Conservation (phyloP, 495 filamentous ascomycete species). For the Hypoxylon cercidicola region DNA sequence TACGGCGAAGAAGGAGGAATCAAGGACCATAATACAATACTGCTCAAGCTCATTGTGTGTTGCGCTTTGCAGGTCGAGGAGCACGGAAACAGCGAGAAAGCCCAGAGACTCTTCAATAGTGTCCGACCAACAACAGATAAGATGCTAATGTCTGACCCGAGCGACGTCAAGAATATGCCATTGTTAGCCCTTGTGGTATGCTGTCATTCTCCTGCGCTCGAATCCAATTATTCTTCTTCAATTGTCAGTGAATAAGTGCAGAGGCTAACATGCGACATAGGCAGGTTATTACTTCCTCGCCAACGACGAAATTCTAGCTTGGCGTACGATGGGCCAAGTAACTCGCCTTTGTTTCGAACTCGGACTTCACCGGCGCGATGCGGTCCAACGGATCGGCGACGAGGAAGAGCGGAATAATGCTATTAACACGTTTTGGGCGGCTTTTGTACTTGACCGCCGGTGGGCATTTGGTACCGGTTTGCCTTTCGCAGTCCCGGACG, state of each 20-base stretch:
- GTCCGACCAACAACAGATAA: slow-evolving; percentile 75
- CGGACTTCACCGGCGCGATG: slow-evolving; percentile 80
- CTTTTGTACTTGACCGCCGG: slow-evolving; percentile 80
- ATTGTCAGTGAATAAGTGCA: background rate
- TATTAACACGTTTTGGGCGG: slow-evolving; percentile 79
- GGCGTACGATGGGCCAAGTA: slow-evolving; percentile 80
- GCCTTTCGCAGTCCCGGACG: slow-evolving; percentile 83
- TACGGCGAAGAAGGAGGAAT: slow-evolving; percentile 66
- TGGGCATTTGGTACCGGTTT: slow-evolving; percentile 86
- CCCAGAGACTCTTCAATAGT: slow-evolving; percentile 73
- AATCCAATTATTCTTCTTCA: slow-evolving; percentile 41
- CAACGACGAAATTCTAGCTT: slow-evolving; percentile 82
- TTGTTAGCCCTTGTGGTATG: slow-evolving; percentile 71
- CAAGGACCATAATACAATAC: slow-evolving; percentile 72
- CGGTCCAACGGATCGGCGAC: slow-evolving; percentile 70
- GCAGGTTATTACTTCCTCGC: slow-evolving; percentile 87
- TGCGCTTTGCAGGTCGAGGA: slow-evolving; percentile 77
- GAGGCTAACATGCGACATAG: slow-evolving; percentile 41
- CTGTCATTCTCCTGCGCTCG: slow-evolving; percentile 20
- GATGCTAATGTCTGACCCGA: slow-evolving; percentile 71
- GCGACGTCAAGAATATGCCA: slow-evolving; percentile 75
- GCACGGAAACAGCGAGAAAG: slow-evolving; percentile 78
- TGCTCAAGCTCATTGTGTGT: slow-evolving; percentile 84
- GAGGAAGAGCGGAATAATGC: slow-evolving; percentile 70
- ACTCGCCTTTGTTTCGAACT: slow-evolving; percentile 81